Conservation (phyloP, 768 basidiomycete genomes). For the Tricholoma furcatifolium region DNA sequence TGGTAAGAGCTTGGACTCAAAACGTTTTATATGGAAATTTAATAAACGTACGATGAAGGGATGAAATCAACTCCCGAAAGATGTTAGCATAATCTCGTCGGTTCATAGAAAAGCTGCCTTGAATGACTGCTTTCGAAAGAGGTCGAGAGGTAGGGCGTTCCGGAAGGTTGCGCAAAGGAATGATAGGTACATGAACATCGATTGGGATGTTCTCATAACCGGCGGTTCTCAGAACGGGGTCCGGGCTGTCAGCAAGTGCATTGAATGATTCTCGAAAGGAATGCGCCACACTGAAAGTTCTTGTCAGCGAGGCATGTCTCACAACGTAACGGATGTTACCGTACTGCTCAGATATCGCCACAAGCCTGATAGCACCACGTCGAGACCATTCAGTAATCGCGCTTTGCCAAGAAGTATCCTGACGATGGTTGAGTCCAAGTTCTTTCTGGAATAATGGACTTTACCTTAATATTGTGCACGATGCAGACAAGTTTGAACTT, state of each 20-base stretch:
- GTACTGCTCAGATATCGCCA: conserved; percentile 40
- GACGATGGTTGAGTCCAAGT: neutral
- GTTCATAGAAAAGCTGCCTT: conserved; percentile 32
- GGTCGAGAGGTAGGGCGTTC: conserved; percentile 16
- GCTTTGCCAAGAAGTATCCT: conserved; percentile 29
- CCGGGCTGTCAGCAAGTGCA: conserved; percentile 28
- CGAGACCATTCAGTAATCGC: conserved; percentile 35
- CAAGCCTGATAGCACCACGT: conserved; percentile 34
- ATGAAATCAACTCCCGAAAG: conserved; percentile 31
- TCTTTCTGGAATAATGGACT: neutral
- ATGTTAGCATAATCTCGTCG: conserved; percentile 35
- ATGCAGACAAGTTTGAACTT: conserved; percentile 44
- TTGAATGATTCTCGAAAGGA: conserved; percentile 30
- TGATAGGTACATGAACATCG: conserved; percentile 34
- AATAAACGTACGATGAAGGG: conserved; percentile 26
- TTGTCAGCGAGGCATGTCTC: neutral
- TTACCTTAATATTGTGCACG: conserved; percentile 34
- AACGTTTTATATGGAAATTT: neutral
- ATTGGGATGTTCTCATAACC: conserved; percentile 35
- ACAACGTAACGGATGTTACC: conserved; percentile 4
- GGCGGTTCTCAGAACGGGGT: conserved; percentile 25
- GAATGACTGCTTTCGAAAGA: conserved; percentile 41
- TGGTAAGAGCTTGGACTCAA: neutral
- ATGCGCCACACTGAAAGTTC: conserved; percentile 25
- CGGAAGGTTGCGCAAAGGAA: conserved; percentile 28